Percentiles rank a stretch among this genome's conserved stretches.
phyloP scores from a whole-genome alignment of 176 grass and related monocot genomes.

The Areca catechu region DNA sequence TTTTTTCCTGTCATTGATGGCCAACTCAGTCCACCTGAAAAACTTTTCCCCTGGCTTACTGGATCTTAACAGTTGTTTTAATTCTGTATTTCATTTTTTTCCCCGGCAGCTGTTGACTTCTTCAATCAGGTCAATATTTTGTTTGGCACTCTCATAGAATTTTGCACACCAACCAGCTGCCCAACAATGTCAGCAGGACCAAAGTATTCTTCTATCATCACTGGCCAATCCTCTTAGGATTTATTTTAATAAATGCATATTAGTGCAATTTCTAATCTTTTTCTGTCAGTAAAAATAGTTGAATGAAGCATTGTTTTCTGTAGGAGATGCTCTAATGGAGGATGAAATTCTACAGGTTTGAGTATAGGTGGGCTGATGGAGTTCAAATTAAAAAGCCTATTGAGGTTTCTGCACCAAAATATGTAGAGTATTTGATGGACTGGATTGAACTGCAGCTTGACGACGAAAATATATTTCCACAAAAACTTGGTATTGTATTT shows the following conservation, averaged over 20 bases:
- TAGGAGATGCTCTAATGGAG: no score
- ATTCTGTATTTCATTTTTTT: background rate
- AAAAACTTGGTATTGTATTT: conserved; percentile 56
- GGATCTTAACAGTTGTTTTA: no score
- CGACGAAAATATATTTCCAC: conserved; percentile 78
- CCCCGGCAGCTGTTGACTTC: conserved; percentile 76
- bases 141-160: conserved; percentile 80
- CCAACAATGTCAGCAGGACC: conserved; percentile 83
- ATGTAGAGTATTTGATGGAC: conserved; percentile 92
- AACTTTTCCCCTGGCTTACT: no score
- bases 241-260: no score
- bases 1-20: no score
- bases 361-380: conserved; percentile 94
- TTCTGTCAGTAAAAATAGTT: no score
- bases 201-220: conserved; percentile 39
- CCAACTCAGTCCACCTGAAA: no score
- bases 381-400: conserved; percentile 80
- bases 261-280: no score
- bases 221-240: no score
- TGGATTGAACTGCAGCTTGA: conserved; percentile 81
- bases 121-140: conserved; percentile 94
- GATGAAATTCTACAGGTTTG: conserved; percentile 38
- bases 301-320: no score
- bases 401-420: conserved; percentile 76
- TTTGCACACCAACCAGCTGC: conserved; percentile 83